A percentile compares a stretch with the other conserved stretches of the same genome.
phyloP scores from a whole-genome alignment of 306 rosid species.

The Crataegus laevigata region DNA sequence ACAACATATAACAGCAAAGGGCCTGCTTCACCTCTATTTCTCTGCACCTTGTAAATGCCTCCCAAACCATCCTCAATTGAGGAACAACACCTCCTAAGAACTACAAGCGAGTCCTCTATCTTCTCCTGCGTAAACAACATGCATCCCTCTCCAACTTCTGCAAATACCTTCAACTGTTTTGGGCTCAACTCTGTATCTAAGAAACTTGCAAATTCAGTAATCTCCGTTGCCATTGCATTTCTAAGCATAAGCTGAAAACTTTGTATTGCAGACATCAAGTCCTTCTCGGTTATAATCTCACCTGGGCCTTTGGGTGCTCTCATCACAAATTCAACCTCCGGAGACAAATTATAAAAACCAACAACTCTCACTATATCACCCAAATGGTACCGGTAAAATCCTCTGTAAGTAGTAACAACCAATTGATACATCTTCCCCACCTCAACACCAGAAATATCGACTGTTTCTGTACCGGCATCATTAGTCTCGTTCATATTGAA shows the following conservation, averaged over 20 bases:
- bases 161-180: constrained; percentile 40
- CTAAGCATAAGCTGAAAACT: constrained; percentile 29
- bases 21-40: constrained; percentile 35
- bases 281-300: constrained; percentile 52
- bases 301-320: constrained; percentile 42
- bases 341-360: constrained; percentile 50
- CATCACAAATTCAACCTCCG: constrained; percentile 50
- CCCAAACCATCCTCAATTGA: constrained; percentile 49
- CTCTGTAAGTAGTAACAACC: constrained; percentile 50
- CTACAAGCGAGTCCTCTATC: constrained; percentile 20
- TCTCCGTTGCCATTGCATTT: constrained; percentile 28
- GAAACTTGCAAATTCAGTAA: constrained; percentile 48
- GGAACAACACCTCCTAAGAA: constrained; percentile 29
- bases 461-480: constrained; percentile 28
- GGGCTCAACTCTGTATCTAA: constrained; percentile 28
- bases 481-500: constrained; percentile 31
- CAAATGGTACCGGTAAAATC: constrained; percentile 52
- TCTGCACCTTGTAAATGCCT: constrained; percentile 43
- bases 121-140: constrained; percentile 18
- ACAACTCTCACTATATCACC: constrained; percentile 60
- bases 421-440: constrained; percentile 72
- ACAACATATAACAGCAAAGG: constrained; percentile 30
- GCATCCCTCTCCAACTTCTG: constrained; percentile 38
- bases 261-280: constrained; percentile 41
- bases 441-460: constrained; percentile 37